phyloP scores from a whole-genome alignment of 352 stramenopile species.

The Phytophthora fragariaefolia region DNA sequence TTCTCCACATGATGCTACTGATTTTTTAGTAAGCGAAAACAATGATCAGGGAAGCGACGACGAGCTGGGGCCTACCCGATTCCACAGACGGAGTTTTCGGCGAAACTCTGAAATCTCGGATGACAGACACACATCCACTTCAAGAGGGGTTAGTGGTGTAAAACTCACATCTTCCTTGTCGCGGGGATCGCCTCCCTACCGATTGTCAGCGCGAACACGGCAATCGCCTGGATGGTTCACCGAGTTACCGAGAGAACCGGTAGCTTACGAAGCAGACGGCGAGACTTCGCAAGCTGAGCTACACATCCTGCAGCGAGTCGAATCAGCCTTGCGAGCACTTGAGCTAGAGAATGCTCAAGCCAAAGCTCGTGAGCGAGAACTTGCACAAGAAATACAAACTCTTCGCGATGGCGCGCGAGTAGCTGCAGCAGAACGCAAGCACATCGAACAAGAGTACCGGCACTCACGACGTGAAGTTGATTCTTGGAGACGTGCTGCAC shows the following conservation, averaged over 20 bases:
- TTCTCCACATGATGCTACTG: neutral
- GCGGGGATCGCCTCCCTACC: conserved; percentile 8
- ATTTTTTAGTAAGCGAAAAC: conserved; percentile 12
- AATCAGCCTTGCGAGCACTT: conserved; percentile 70
- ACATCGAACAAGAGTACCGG: conserved; percentile 53
- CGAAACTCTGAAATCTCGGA: conserved; percentile 1
- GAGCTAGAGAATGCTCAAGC: conserved; percentile 69
- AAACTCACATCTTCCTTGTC: conserved; percentile 22
- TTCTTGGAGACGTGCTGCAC: conserved; percentile 60
- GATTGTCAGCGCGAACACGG: conserved; percentile 7
- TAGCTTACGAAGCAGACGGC: conserved; percentile 17
- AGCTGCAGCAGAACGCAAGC: conserved; percentile 58
- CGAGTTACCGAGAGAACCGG: conserved; percentile 5
- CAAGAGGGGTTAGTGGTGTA: neutral
- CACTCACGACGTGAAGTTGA: conserved; percentile 55
- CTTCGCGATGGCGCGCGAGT: conserved; percentile 63
- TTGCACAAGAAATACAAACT: conserved; percentile 61
- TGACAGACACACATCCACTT: neutral
- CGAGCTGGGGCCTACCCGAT: conserved; percentile 10
- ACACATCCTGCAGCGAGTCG: conserved; percentile 75
- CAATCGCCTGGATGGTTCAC: conserved; percentile 8
- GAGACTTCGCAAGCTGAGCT: conserved; percentile 45
- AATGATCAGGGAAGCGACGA: conserved; percentile 28
- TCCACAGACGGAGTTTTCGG: conserved; percentile 13
- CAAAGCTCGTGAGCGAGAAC: conserved; percentile 54